Base-by-base conservation (phyloP, 495 filamentous ascomycete species). In the Penicillium crystallinum region DNA sequence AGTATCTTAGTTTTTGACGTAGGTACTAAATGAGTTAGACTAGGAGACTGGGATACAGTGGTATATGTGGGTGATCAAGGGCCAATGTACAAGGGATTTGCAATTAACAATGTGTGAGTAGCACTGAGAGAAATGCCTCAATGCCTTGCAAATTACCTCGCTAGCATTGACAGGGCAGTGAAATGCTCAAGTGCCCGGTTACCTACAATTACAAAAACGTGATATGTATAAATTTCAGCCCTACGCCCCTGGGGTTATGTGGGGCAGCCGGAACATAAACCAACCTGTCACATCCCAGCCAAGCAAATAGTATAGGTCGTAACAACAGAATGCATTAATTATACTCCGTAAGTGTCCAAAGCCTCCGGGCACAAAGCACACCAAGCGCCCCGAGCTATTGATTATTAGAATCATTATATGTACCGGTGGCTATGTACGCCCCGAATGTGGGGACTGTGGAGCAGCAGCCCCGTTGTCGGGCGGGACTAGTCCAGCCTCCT, bases 401-500 rank as follows among this genome's bases (percentile, higher is more conserved):
- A 23, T 18, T 29, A 12, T 17, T 29, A 35, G 43, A n/a, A 21
- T 41, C n/a, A n/a, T n/a, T n/a, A n/a, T n/a, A n/a, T 41, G 17
- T 29, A n/a, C 33, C 4, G 22, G 4, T 48, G 33, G 22, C 17
- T 48, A 27, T 27, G 23, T 27, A 38, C 21, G 46, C 34, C 46
- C 46, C 22, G 34, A 30, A 29, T 37, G 46, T 48, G 46, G 33
- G 34, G 46, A 25, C n/a, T 27, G 14, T 15, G 48, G 19, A 31
- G 14, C n/a, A 1, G 35, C 31, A 34, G 47, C 17, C 18, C 54
- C 48, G 25, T 52, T 44, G n/a, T 46, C 42, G n/a, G 46, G 46
- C 33, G 62, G 25, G 23, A 52, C 58, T 17, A 79, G 63, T 10
- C 76, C 77, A 1, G 76, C 77, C 46, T 81, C 74, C 21, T 61